A percentile compares a stretch with the other conserved stretches of the same genome.
These are phyloP conservation scores for Emmonsia crescens DNA, from an alignment of 2,329 filamentous ascomycete species.

Conservation along the genomic window DNA sequence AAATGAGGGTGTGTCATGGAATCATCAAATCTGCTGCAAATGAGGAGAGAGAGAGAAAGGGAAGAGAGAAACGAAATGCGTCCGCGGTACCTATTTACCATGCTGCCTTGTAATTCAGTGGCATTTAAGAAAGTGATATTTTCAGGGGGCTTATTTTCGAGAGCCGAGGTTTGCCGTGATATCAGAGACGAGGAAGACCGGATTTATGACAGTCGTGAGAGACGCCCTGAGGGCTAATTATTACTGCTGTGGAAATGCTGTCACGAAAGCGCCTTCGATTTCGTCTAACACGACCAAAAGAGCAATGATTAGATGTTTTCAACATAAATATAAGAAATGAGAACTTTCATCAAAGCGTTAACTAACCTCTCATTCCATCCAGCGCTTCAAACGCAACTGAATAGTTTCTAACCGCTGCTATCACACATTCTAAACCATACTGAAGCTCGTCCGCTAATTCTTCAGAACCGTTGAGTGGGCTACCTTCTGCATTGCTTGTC, in stretches of 20 bases:
- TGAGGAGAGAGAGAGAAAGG: neutral
- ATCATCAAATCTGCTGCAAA: neutral
- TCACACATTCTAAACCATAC: conserved; percentile 29
- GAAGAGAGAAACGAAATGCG: neutral
- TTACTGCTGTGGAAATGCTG: conserved; percentile 27
- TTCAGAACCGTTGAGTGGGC: conserved; percentile 17
- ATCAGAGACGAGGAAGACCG: neutral
- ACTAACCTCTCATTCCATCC: conserved; percentile 34
- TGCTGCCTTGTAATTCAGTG: neutral
- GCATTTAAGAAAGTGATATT: neutral
- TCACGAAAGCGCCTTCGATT: conserved; percentile 33
- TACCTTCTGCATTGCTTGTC: conserved; percentile 13
- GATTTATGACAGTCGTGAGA: neutral
- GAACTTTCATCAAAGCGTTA: neutral
- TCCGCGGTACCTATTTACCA: neutral
- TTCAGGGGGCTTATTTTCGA: neutral
- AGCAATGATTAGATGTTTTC: neutral
- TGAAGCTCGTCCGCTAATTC: conserved; percentile 27
- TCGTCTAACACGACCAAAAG: conserved; percentile 22
- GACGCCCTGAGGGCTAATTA: neutral
- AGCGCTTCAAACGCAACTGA: conserved; percentile 34
- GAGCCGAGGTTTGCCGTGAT: neutral
- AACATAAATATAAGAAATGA: neutral
- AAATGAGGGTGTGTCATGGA: neutral
- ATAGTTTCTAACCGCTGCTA: conserved; percentile 29